Conservation (phyloP, 148 eudicot species). For the Euryodendron excelsum region DNA sequence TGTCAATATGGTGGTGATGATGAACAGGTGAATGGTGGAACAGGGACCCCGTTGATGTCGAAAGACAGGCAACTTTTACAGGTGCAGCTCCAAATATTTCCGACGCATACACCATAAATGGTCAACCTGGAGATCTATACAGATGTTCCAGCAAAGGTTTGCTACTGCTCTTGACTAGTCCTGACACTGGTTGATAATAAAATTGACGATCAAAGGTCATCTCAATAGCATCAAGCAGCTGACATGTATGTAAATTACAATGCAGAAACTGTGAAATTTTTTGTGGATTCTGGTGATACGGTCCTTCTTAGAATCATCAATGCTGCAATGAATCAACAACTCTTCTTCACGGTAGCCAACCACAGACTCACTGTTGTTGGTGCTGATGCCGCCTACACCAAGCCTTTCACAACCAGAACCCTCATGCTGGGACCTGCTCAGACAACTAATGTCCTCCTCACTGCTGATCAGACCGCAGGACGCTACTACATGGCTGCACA, state of each 20-base stretch:
- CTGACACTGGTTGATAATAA: no score
- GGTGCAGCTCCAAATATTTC: slow-evolving; percentile 85
- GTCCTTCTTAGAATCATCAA: slow-evolving; percentile 81
- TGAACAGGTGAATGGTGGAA: slow-evolving; percentile 94
- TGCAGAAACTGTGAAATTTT: slow-evolving; percentile 55
- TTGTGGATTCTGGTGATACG: slow-evolving; percentile 52
- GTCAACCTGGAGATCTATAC: slow-evolving; percentile 84
- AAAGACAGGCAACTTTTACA: slow-evolving; percentile 54
- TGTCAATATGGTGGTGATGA: neutral
- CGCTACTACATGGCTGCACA: slow-evolving; percentile 81
- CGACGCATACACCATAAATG: slow-evolving; percentile 81
- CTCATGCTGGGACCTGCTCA: slow-evolving; percentile 90
- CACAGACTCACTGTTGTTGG: slow-evolving; percentile 73
- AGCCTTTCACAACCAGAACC: slow-evolving; percentile 63
- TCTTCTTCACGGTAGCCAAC: slow-evolving; percentile 75
- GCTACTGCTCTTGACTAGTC: neutral
- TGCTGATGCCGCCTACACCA: slow-evolving; percentile 66
- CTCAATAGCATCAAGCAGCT: neutral
- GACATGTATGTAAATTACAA: neutral
- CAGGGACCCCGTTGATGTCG: slow-evolving; percentile 63
- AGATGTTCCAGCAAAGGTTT: slow-evolving; percentile 74
- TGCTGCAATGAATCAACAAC: slow-evolving; percentile 93
- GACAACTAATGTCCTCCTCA: slow-evolving; percentile 75
- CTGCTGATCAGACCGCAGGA: slow-evolving; percentile 60
- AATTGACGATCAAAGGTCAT: no score